A percentile compares a stretch with the other conserved stretches of the same genome.
Evolutionary conservation across 2,329 filamentous ascomycete species (phyloP).

Genomic region (Xylaria sp.): DNA sequence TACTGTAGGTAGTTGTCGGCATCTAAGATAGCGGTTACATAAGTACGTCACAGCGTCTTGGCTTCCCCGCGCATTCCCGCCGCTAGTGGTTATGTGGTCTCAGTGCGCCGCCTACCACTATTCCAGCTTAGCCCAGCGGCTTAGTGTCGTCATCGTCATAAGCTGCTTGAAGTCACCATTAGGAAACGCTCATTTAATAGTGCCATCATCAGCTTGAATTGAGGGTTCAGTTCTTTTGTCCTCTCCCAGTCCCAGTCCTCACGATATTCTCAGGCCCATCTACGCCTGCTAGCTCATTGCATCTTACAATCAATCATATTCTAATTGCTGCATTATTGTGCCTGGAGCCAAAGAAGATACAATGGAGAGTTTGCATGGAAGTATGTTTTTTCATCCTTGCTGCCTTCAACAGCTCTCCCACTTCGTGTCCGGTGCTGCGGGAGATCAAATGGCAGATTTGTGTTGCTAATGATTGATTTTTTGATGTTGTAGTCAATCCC

Average conservation of each 20-base stretch:
- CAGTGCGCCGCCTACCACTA: background rate
- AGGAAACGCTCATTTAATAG: no score
- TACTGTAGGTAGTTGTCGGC: no score
- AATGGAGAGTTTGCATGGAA: constrained; percentile 42
- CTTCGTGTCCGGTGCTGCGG: background rate
- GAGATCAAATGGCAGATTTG: background rate
- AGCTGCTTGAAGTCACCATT: no score
- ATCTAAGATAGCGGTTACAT: no score
- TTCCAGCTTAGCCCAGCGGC: constrained; percentile 20
- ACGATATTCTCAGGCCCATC: background rate
- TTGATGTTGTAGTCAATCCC: constrained; percentile 66
- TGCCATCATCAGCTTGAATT: no score
- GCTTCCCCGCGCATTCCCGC: constrained; percentile 21
- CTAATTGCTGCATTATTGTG: background rate
- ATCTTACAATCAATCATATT: background rate
- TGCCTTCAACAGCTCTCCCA: background rate
- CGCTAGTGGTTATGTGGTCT: background rate
- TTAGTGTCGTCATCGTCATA: constrained; percentile 15
- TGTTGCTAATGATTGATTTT: constrained; percentile 11
- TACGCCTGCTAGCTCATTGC: background rate
- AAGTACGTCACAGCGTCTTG: constrained; percentile 13
- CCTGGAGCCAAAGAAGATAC: constrained; percentile 8
- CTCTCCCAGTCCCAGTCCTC: no score
- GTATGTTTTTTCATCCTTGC: constrained; percentile 29
- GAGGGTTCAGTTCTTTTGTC: no score